Evolutionary conservation across 2,329 filamentous ascomycete species (phyloP).

Genomic region (Claviceps quebecensis): DNA sequence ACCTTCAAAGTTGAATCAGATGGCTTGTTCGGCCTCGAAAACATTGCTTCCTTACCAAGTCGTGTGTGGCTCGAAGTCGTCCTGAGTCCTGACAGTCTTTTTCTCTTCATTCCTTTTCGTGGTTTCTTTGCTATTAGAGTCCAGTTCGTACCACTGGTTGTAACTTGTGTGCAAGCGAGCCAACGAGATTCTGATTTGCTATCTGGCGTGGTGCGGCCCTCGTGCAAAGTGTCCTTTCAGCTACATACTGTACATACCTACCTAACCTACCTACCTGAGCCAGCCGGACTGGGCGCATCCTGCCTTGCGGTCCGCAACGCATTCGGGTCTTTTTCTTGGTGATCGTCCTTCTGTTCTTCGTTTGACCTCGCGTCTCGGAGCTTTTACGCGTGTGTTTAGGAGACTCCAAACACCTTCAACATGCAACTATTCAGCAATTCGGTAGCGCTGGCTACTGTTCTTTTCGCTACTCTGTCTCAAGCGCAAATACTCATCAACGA

Average conservation of each 20-base stretch:
- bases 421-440: constrained; percentile 5
- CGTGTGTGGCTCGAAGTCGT: neutral
- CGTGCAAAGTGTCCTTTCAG: constrained; percentile 1
- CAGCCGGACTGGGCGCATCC: constrained; percentile 1
- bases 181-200: neutral
- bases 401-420: neutral
- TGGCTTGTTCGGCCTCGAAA: neutral
- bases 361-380: neutral
- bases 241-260: neutral
- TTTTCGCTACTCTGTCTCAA: constrained; percentile 35
- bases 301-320: neutral
- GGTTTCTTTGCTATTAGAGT: neutral
- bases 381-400: neutral
- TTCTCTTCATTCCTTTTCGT: neutral
- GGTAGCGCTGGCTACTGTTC: constrained; percentile 25
- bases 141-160: neutral
- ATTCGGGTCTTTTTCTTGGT: neutral
- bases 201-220: neutral
- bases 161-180: neutral
- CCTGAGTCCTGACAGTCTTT: neutral
- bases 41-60: neutral
- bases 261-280: no score
- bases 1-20: neutral
- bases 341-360: neutral
- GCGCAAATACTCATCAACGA: constrained; percentile 57